Percentiles rank a stretch among this genome's conserved stretches.
Evolutionary conservation across 2,329 filamentous ascomycete species (phyloP).

Genomic region (Exophiala sp.): DNA sequence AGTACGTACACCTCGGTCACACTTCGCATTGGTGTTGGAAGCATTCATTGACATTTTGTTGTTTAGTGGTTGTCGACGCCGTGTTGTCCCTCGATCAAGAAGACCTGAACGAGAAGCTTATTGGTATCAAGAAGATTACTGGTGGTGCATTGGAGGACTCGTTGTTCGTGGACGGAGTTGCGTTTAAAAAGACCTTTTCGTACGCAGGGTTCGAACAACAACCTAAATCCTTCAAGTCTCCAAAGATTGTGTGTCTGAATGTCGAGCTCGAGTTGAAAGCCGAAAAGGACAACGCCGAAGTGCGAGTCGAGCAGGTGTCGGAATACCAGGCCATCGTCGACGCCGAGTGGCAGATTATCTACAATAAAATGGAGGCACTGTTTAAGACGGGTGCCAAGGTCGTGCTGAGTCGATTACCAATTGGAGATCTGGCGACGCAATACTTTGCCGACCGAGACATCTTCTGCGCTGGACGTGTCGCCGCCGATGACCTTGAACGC

Average conservation of each 20-base stretch:
- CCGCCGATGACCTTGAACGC: conserved; percentile 89
- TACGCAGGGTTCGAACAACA: conserved; percentile 99
- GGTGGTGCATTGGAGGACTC: conserved; percentile 95
- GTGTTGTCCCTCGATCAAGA: conserved; percentile 94
- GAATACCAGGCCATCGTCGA: conserved; percentile 99
- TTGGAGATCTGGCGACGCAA: conserved; percentile 95
- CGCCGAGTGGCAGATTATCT: conserved; percentile 99
- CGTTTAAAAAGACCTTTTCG: conserved; percentile 99
- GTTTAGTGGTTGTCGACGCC: conserved; percentile 89
- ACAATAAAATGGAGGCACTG: conserved; percentile 95
- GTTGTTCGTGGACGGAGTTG: conserved; percentile 94
- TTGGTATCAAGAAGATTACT: conserved; percentile 97
- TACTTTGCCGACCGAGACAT: conserved; percentile 93
- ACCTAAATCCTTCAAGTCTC: conserved; percentile 89
- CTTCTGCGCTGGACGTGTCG: conserved; percentile 94
- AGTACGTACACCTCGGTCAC: conserved; percentile 54
- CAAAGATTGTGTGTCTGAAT: conserved; percentile 95
- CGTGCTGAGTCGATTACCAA: conserved; percentile 92
- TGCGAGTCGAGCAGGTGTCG: conserved; percentile 94
- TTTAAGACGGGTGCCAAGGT: conserved; percentile 95
- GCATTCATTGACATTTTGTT: not conserved
- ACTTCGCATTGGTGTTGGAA: not conserved
- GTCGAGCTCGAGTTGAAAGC: conserved; percentile 98
- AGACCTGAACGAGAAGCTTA: conserved; percentile 95
- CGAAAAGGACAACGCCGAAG: conserved; percentile 98